Conservation (phyloP, 805 yeast species). For the Saccharomyces jurei region DNA sequence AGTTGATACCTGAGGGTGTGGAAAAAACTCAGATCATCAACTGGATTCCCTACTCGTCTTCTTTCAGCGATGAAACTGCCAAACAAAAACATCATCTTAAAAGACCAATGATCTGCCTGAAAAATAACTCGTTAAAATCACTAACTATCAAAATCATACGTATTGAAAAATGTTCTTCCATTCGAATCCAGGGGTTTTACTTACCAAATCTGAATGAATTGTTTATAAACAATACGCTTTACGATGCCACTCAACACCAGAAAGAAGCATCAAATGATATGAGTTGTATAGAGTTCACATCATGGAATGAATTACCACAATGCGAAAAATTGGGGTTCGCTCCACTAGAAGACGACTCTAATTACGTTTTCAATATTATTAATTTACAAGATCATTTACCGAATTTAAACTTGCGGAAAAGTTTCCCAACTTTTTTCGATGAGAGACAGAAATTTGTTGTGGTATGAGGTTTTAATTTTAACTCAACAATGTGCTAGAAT, state of each 20-base stretch:
- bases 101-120: conserved; percentile 18
- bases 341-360: background rate
- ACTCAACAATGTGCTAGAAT: background rate
- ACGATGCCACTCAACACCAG: background rate
- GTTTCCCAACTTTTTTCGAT: conserved; percentile 17
- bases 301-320: conserved; percentile 19
- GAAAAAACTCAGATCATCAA: conserved; percentile 13
- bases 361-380: conserved; percentile 14
- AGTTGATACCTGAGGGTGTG: conserved; percentile 20
- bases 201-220: conserved; percentile 12
- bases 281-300: conserved; percentile 18
- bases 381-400: conserved; percentile 15
- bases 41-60: conserved; percentile 17
- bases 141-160: conserved; percentile 14
- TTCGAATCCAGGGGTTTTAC: conserved; percentile 19
- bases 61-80: background rate
- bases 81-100: background rate
- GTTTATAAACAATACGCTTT: conserved; percentile 4
- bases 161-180: conserved; percentile 5
- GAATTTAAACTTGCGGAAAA: conserved; percentile 10
- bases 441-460: conserved; percentile 19
- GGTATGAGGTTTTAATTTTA: conserved; percentile 4
- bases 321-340: conserved; percentile 6
- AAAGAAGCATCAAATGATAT: conserved; percentile 6
- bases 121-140: conserved; percentile 11